A percentile compares a stretch with the other conserved stretches of the same genome.
Evolutionary conservation across 805 yeast species (phyloP).

Genomic region (Teunomyces gatunensis): DNA sequence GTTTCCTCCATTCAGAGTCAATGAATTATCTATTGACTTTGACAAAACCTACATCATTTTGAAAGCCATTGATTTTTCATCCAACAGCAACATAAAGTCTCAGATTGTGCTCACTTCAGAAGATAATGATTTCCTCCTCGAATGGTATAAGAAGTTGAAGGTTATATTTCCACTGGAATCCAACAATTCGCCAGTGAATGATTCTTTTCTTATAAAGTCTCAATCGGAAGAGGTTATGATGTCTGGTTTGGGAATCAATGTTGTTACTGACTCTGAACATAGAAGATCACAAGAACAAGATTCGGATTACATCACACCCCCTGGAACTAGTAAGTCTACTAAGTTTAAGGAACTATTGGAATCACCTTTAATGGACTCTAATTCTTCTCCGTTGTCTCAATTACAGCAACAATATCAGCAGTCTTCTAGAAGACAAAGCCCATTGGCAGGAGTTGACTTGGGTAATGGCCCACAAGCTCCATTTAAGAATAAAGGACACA

Average conservation of each 20-base stretch:
- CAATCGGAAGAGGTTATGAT: slow-evolving; percentile 13
- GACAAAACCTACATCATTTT: slow-evolving; percentile 8
- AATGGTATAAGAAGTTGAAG: slow-evolving; percentile 33
- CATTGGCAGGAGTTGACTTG: neutral
- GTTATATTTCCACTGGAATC: slow-evolving; percentile 32
- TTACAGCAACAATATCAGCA: slow-evolving; percentile 13
- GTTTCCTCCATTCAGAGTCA: slow-evolving; percentile 42
- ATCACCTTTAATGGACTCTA: slow-evolving; percentile 10
- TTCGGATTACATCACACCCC: slow-evolving; percentile 6
- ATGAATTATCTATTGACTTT: slow-evolving; percentile 28
- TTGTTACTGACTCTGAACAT: slow-evolving; percentile 14
- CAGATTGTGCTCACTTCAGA: slow-evolving; percentile 16
- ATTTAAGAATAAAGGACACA: neutral
- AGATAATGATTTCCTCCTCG: slow-evolving; percentile 14
- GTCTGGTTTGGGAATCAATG: slow-evolving; percentile 35
- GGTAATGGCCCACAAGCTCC: slow-evolving; percentile 5
- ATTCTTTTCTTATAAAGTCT: slow-evolving; percentile 19
- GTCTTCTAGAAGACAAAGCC: neutral
- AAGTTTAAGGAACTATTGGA: slow-evolving; percentile 13
- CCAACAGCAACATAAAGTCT: slow-evolving; percentile 14
- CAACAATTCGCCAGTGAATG: slow-evolving; percentile 20
- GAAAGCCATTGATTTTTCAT: slow-evolving; percentile 16
- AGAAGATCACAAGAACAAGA: slow-evolving; percentile 6
- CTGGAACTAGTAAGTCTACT: slow-evolving; percentile 7
- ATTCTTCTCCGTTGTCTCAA: slow-evolving; percentile 14